Evolutionary conservation across 495 filamentous ascomycete genomes (phyloP).

Genomic region (Lentithecium fluviatile): DNA sequence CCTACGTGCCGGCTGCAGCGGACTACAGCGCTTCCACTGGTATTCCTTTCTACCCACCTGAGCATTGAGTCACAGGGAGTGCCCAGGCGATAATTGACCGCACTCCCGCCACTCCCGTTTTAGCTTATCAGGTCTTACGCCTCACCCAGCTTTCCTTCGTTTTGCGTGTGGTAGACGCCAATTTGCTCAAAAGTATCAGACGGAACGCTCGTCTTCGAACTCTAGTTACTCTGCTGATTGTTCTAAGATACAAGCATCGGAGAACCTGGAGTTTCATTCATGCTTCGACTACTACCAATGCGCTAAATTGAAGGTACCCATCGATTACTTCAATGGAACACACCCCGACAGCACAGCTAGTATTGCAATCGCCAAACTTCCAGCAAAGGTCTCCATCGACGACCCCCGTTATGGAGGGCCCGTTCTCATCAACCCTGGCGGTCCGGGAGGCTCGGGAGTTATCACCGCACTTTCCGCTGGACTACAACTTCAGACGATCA

Average conservation of each 20-base stretch:
- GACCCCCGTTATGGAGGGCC: constrained; percentile 47
- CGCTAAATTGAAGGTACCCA: constrained; percentile 44
- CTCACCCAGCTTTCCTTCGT: no score
- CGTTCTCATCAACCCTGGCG: constrained; percentile 48
- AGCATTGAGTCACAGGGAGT: no score
- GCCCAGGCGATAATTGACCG: no score
- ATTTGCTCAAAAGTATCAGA: no score
- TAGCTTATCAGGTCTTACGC: no score
- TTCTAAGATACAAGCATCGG: constrained; percentile 20
- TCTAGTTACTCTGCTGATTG: neutral
- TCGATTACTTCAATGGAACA: constrained; percentile 48
- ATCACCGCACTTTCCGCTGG: constrained; percentile 28
- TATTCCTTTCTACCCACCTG: no score
- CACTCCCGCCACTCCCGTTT: no score
- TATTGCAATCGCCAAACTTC: constrained; percentile 43
- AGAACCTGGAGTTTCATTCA: constrained; percentile 21
- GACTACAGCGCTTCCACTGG: no score
- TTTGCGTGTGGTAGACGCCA: no score
- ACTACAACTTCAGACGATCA: constrained; percentile 38
- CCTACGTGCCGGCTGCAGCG: no score
- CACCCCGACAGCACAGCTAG: constrained; percentile 36
- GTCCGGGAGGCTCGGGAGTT: constrained; percentile 49
- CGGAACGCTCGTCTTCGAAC: neutral
- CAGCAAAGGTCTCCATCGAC: constrained; percentile 45
- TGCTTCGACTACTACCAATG: constrained; percentile 43